Base-by-base conservation (phyloP, 1,139 yeast genomes). In the Pichia sp. region DNA sequence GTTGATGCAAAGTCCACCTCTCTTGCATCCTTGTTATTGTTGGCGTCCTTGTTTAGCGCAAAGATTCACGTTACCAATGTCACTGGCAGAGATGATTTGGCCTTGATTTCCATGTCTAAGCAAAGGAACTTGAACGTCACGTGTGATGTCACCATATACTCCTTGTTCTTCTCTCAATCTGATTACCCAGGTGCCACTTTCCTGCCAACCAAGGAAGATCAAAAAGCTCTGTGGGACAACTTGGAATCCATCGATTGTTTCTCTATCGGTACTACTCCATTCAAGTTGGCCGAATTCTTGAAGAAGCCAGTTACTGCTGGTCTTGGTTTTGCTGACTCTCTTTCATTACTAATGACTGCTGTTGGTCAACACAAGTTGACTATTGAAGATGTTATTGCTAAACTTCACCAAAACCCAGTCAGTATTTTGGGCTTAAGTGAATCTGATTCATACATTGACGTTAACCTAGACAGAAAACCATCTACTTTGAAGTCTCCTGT, bases 1-100 rank as follows among this genome's bases (percentile, higher is more conserved):
- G 86, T 96, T 32, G 96, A 91, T 62, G 96, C 97, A 32, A 79
- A 77, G 59, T 78, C 93, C 21, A 84, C 96, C 30, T 93, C 86
- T 55, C 70, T 91, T 54, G 97, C 98, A 16, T 83, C 96, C 6
- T 82, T 88, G 36, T 67, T 91, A 57, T 72, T 91, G 56, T 69
- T 91, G 63, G 96, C 97, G 36, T 83, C 96, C 28, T 74, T 91
- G 56, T 88, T 85, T 67, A 74, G 67, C 63, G 74, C 95, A 55
- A 69, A 88, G 32, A 82, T 91, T 47, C 98, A 91, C 61, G 78
- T 91, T 49, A 85, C 95, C 40, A 87, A 84, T 49, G 91, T 91
- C 38, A 75, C 84, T 34, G 72, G 82, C 41, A 75, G 72, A 57
- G 87, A 83, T 50, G 98, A 91, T 59, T 71, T 91, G 56, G 77